Percentiles rank a stretch among this genome's conserved stretches.
These are phyloP conservation scores for Fusarium illudens DNA, from an alignment of 2,329 filamentous ascomycete genomes.

Conservation along the genomic window DNA sequence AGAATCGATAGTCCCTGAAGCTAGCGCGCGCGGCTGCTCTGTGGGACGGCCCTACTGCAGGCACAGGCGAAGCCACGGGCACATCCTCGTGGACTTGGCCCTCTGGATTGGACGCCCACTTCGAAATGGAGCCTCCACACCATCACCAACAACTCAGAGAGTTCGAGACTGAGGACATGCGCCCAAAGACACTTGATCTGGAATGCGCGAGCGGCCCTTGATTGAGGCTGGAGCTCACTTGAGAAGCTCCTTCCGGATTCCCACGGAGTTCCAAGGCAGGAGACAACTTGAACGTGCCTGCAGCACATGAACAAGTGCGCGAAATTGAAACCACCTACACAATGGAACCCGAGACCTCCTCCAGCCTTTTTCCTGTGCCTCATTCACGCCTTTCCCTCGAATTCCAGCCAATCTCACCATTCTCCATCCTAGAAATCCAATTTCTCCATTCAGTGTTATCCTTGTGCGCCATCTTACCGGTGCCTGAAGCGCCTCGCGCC, in stretches of 20 bases:
- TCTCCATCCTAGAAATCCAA: constrained; percentile 31
- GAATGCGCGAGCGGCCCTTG: constrained; percentile 13
- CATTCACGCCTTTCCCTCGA: background rate
- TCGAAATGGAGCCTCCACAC: background rate
- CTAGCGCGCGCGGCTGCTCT: constrained; percentile 20
- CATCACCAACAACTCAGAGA: constrained; percentile 1
- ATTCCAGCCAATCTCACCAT: constrained; percentile 20
- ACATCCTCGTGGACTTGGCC: constrained; percentile 9
- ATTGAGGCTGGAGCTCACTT: background rate
- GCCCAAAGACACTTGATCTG: constrained; percentile 28
- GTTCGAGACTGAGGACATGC: constrained; percentile 23
- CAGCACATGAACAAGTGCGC: constrained; percentile 21
- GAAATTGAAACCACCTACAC: background rate
- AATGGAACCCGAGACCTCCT: constrained; percentile 15
- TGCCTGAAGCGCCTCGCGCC: constrained; percentile 8
- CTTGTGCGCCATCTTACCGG: constrained; percentile 11
- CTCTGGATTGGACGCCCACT: constrained; percentile 10
- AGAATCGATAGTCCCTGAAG: constrained; percentile 37
- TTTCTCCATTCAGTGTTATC: constrained; percentile 15
- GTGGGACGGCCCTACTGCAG: constrained; percentile 26
- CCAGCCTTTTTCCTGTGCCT: constrained; percentile 15
- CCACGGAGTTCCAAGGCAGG: constrained; percentile 8
- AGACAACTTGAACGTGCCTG: background rate
- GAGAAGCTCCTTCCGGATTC: constrained; percentile 19
- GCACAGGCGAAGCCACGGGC: constrained; percentile 27